phyloP scores from a whole-genome alignment of 768 basidiomycete species.

The Lactifluus hygrophoroides region DNA sequence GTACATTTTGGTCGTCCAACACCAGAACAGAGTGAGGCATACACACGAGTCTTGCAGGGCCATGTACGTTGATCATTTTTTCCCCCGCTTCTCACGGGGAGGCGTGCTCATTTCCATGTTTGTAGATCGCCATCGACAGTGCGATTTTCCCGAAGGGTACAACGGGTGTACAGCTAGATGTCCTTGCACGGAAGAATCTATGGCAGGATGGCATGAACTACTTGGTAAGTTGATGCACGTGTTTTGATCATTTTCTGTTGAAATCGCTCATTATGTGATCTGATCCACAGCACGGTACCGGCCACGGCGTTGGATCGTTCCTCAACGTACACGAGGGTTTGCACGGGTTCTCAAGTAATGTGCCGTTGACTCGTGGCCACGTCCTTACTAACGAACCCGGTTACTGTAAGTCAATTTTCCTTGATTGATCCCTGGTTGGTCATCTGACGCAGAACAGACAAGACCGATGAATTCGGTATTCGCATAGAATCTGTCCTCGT shows the following conservation, averaged over 20 bases:
- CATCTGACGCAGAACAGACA: constrained; percentile 33
- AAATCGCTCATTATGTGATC: constrained; percentile 1
- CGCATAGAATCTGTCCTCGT: constrained; percentile 83
- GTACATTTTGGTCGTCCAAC: constrained; percentile 83
- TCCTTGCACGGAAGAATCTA: constrained; percentile 79
- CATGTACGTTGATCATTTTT: constrained; percentile 54
- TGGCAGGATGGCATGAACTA: constrained; percentile 86
- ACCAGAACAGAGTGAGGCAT: constrained; percentile 82
- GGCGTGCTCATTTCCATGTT: constrained; percentile 19
- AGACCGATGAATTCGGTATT: constrained; percentile 78
- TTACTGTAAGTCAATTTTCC: constrained; percentile 60
- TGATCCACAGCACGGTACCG: constrained; percentile 67
- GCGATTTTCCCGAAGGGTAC: constrained; percentile 90
- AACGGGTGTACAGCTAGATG: constrained; percentile 74
- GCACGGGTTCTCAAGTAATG: constrained; percentile 61
- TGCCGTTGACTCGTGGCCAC: constrained; percentile 75
- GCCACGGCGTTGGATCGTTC: constrained; percentile 85
- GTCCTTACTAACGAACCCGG: constrained; percentile 94
- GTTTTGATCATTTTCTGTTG: neutral
- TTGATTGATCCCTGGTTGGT: neutral
- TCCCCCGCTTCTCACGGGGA: constrained; percentile 13
- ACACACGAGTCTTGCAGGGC: constrained; percentile 91
- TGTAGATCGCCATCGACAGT: constrained; percentile 81
- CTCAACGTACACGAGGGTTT: constrained; percentile 82
- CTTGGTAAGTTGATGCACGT: constrained; percentile 37